Base-by-base conservation (phyloP, 306 rosid genomes). In the Canavalia gladiata region DNA sequence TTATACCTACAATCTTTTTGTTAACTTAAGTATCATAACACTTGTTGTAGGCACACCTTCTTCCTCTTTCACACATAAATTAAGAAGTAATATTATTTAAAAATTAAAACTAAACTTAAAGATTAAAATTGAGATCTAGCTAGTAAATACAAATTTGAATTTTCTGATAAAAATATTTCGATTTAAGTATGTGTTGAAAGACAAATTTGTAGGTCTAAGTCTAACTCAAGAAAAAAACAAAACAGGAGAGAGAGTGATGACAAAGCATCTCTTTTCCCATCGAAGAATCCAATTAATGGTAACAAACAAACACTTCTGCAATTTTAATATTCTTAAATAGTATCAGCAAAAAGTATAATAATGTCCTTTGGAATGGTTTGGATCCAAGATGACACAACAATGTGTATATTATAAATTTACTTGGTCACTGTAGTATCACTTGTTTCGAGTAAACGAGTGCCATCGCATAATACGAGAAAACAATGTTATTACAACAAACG, bases 241-340 rank as follows among this genome's bases (percentile, higher is more conserved):
- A 7, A 12, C 10, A 28, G 11, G 37, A 57, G 34, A 57, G 70
- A 39, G 33, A n/a, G 33, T 12, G 30, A 64, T 65, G 70, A 65
- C 50, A n/a, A 65, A 65, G 70, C 70, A 65, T 65, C 33, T 65
- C 50, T 39, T 65, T 65, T 63, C 46, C 30, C 68, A 28, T 63
- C 43, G 2, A 63, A 63, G 69, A 63, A 63, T 63, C 47, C 31
- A 63, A 37, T 63, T 63, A 35, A 33, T 63, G 29, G 29, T 35
- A 62, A 5, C 46, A 63, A 35, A n/a, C 50, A 64, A 64, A 35
- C 68, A 12, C 25, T 18, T 18, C 46, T 6, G 13, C 50, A 41
- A 65, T 39, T 65, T 37, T 65, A 34, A 35, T 39, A 65, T 65
- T 39, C 50, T 39, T 65, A n/a, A 37, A n/a, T 39, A 12, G 0